phyloP scores from a whole-genome alignment of 768 basidiomycete species.

The Panellus pusillus region DNA sequence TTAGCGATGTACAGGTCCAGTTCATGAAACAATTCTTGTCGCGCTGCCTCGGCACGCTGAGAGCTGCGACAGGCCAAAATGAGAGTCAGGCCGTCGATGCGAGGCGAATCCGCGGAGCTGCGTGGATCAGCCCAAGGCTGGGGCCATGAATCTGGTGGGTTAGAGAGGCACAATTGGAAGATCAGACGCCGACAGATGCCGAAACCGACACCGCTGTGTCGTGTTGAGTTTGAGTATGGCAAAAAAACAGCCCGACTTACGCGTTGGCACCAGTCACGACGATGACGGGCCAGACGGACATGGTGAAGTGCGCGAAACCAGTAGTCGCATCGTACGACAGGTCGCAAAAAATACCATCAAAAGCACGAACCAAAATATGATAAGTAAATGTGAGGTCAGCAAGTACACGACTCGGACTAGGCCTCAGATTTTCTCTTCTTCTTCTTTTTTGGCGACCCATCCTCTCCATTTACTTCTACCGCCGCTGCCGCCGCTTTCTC shows the following conservation, averaged over 20 bases:
- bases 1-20: slow-evolving; percentile 55
- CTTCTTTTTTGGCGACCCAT: slow-evolving; percentile 53
- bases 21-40: slow-evolving; percentile 47
- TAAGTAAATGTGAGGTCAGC: slow-evolving; percentile 16
- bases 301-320: slow-evolving; percentile 9
- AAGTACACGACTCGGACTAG: slow-evolving; percentile 23
- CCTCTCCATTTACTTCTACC: slow-evolving; percentile 41
- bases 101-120: slow-evolving; percentile 7
- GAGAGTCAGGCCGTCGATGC: slow-evolving; percentile 61
- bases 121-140: slow-evolving; percentile 38
- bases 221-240: slow-evolving; percentile 1
- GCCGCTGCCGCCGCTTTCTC: slow-evolving; percentile 64
- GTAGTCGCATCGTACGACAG: slow-evolving; percentile 12
- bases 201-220: slow-evolving; percentile 74
- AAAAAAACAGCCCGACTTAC: slow-evolving; percentile 36
- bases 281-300: slow-evolving; percentile 47
- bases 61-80: slow-evolving; percentile 79
- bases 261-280: slow-evolving; percentile 73
- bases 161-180: slow-evolving; percentile 55
- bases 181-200: slow-evolving; percentile 82
- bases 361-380: slow-evolving; percentile 23
- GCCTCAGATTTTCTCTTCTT: slow-evolving; percentile 59
- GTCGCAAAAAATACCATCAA: neutral
- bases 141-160: slow-evolving; percentile 53
- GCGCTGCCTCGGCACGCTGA: slow-evolving; percentile 63